Evolutionary conservation across 345 rosid species (phyloP), one percentile per base, ranked within the genome.

Genomic region (Diplotaxis tenuifolia): DNA sequence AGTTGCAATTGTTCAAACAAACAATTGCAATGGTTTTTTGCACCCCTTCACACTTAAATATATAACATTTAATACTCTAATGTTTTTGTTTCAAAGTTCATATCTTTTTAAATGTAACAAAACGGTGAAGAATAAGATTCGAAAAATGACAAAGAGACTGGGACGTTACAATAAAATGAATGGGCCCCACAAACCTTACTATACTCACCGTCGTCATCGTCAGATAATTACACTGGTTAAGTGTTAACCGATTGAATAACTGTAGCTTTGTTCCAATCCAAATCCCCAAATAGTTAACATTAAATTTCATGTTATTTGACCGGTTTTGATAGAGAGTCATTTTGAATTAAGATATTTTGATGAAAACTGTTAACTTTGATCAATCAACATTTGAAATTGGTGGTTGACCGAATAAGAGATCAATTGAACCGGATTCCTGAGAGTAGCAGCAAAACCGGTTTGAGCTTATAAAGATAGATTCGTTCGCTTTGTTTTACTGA

Each of bases 181-280:
- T 66, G 78, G 62, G n/a, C n/a, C 78, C 72, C 73, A 74, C 73
- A 18, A 3, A 7, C 62, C 64, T 64, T 14, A 72, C 53, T 65
- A 16, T n/a, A n/a, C n/a, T n/a, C n/a, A n/a, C n/a, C n/a, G n/a
- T n/a, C n/a, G n/a, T n/a, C n/a, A n/a, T n/a, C n/a, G n/a, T n/a
- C n/a, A n/a, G n/a, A n/a, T 73, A 28, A 42, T 56, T 65, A n/a
- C 34, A 28, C 71, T 36, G 54, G 38, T 62, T 36, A 29, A 49
- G 15, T 49, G 16, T 59, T 49, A 62, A 42, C 50, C 36, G 12
- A 23, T 18, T 53, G 54, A 9, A 21, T 20, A 2, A 3, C 15
- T 22, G 11, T 56, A 38, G 6, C 25, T 27, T 62, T 56, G 40
- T 25, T 68, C 28, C 19, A 40, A 3, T 71, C 31, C 60, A 73